Base-by-base conservation (phyloP, 495 filamentous ascomycete species). In the Tuber borchii region DNA sequence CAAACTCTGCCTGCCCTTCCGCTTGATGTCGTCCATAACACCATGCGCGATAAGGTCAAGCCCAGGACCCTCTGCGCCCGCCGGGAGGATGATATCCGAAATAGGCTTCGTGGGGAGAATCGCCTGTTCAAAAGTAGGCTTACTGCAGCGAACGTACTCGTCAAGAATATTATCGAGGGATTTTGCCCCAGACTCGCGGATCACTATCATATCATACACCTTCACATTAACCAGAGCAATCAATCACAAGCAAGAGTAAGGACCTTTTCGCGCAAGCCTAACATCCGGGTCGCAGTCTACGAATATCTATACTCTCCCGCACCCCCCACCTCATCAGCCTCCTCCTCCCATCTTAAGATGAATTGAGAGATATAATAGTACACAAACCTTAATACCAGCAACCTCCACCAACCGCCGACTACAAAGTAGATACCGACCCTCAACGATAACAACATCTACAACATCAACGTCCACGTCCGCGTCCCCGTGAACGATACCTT, bases 231-330 rank as follows among this genome's bases (percentile, higher is more conserved):
- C 37, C 45, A 48, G 42, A 22, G 17, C n/a, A 26, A 16, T 20
- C 34, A 26, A 10, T 20, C 19, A 22, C 26, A n/a, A 17, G 17
- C 12, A 43, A 43, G 9, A n/a, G 19, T n/a, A 68, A 14, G 39
- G 42, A 79, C 78, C 78, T 72, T 79, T 79, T 45, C 81, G 70
- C n/a, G 81, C 81, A 12, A 83, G 44, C 51, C 81, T 76, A 31
- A 83, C 81, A 70, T 83, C 81, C 3, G 81, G 14, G 72, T 82
- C 80, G 44, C 74, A 80, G 70, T 82, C 81, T 6, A 80, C 80
- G 65, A 82, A 82, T 69, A 82, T 82, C 61, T 61, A 48, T 20
- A 17, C 44, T 17, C 45, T 46, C 48, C 48, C 8, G 20, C 9
- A 9, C 46, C 46, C 5, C 19, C 75, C 39, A 22, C 22, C 7